These are phyloP conservation scores for Datura wrightii DNA, from an alignment of 257 asterid genomes.

Conservation along the genomic window DNA sequence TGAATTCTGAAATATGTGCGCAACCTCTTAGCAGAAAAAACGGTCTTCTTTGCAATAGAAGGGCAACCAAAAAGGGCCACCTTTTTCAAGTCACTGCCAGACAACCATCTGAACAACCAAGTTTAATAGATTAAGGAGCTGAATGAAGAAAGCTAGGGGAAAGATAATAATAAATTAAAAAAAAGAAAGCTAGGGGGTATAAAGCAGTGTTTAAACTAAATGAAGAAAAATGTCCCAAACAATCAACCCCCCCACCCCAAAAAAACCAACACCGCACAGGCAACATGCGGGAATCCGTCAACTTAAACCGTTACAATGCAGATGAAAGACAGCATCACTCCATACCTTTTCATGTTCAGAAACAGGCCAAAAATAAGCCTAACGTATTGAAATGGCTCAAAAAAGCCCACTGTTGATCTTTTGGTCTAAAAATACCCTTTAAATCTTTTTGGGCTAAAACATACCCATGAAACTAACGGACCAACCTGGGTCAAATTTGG, in stretches of 20 bases:
- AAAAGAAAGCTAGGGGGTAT: background rate
- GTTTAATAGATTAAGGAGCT: conserved; percentile 35
- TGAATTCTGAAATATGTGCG: conserved; percentile 70
- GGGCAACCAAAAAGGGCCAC: conserved; percentile 89
- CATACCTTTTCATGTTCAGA: background rate
- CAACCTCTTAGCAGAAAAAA: conserved; percentile 65
- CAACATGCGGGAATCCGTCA: background rate
- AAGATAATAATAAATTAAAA: too few species aligned
- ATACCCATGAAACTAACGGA: background rate
- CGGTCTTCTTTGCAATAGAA: conserved; percentile 50
- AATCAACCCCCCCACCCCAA: background rate
- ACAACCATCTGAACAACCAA: conserved; percentile 73
- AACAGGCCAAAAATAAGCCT: background rate
- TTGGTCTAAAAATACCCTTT: background rate
- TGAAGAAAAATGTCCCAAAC: background rate
- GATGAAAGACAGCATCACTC: background rate
- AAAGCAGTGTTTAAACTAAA: conserved; percentile 1
- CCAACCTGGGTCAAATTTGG: background rate
- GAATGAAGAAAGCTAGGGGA: background rate
- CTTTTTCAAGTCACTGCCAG: conserved; percentile 78
- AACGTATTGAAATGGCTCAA: background rate
- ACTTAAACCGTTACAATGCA: background rate
- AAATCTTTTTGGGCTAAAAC: background rate
- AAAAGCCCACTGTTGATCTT: background rate
- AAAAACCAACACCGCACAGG: background rate